A percentile compares a stretch with the other conserved stretches of the same genome.
Evolutionary conservation across 768 basidiomycete genomes (phyloP).

Genomic region (Tricholoma matsutake): DNA sequence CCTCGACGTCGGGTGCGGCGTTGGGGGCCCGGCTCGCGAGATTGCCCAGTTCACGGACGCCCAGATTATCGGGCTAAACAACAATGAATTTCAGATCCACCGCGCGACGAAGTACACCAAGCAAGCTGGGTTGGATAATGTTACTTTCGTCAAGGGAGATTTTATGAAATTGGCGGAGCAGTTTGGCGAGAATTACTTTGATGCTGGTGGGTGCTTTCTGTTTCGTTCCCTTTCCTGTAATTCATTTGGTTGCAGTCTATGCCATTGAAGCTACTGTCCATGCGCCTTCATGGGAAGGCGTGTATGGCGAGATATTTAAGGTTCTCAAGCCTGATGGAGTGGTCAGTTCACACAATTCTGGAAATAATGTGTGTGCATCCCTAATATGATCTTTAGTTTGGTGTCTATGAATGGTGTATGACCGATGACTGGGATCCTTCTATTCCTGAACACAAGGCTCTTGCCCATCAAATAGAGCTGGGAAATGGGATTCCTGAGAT

Average conservation of each 20-base stretch:
- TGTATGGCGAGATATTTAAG: slow-evolving; percentile 90
- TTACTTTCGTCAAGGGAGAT: slow-evolving; percentile 88
- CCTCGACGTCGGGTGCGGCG: slow-evolving; percentile 97
- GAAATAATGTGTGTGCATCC: not conserved
- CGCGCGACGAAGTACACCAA: slow-evolving; percentile 84
- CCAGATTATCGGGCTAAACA: slow-evolving; percentile 84
- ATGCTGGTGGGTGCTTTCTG: slow-evolving; percentile 65
- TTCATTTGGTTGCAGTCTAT: slow-evolving; percentile 56
- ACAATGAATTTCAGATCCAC: slow-evolving; percentile 92
- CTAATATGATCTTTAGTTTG: slow-evolving; percentile 59
- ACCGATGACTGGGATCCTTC: slow-evolving; percentile 90
- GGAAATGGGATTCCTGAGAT: slow-evolving; percentile 98
- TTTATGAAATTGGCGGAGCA: slow-evolving; percentile 93
- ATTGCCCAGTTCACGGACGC: slow-evolving; percentile 91
- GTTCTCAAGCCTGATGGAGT: slow-evolving; percentile 95
- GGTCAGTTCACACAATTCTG: slow-evolving; percentile 45
- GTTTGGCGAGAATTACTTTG: slow-evolving; percentile 91
- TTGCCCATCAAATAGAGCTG: slow-evolving; percentile 89
- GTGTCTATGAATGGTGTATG: slow-evolving; percentile 99
- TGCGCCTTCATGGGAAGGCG: slow-evolving; percentile 93
- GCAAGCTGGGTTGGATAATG: slow-evolving; percentile 66
- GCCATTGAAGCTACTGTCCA: slow-evolving; percentile 98
- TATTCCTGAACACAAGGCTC: slow-evolving; percentile 80
- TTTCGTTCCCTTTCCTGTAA: not conserved
- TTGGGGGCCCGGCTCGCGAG: slow-evolving; percentile 95